These are phyloP conservation scores for Monosporascus sp. DNA, from an alignment of 2,329 filamentous ascomycete species.

Conservation along the genomic window DNA sequence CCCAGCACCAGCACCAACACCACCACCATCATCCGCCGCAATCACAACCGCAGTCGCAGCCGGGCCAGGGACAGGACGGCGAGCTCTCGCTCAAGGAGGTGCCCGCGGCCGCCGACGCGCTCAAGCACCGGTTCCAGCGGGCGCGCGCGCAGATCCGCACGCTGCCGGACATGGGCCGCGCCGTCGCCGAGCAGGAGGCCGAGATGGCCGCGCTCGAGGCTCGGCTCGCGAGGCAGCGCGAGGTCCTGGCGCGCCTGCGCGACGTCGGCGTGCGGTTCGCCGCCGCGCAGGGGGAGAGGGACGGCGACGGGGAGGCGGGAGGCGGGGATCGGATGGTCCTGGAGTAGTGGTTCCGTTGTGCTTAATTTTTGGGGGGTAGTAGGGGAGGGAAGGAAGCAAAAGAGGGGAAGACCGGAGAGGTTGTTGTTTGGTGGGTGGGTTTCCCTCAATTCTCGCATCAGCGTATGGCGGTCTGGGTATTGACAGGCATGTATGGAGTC, in stretches of 20 bases:
- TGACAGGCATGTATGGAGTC: slow-evolving; percentile 2
- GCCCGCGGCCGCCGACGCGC: slow-evolving; percentile 66
- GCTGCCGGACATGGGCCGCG: slow-evolving; percentile 66
- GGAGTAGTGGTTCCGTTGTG: too few species aligned
- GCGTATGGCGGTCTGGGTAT: background rate
- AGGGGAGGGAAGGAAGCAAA: background rate
- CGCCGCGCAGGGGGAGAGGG: slow-evolving; percentile 34
- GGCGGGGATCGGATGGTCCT: background rate
- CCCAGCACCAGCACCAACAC: slow-evolving; percentile 6
- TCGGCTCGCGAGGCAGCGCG: slow-evolving; percentile 57
- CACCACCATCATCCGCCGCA: slow-evolving; percentile 5
- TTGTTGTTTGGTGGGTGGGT: background rate
- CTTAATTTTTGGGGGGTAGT: too few species aligned
- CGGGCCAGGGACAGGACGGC: slow-evolving; percentile 26
- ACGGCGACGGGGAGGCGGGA: too few species aligned
- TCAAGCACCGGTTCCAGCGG: slow-evolving; percentile 80
- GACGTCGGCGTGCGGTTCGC: slow-evolving; percentile 42
- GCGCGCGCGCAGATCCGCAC: slow-evolving; percentile 61
- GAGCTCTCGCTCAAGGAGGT: slow-evolving; percentile 64
- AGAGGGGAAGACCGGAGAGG: background rate
- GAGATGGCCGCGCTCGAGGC: slow-evolving; percentile 65
- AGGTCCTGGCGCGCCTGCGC: slow-evolving; percentile 49
- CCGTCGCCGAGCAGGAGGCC: slow-evolving; percentile 61
- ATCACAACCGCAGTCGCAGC: slow-evolving; percentile 24
- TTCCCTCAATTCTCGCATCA: background rate